phyloP scores from a whole-genome alignment of 2,329 filamentous ascomycete genomes.

The Fusarium tanahbumbuense region DNA sequence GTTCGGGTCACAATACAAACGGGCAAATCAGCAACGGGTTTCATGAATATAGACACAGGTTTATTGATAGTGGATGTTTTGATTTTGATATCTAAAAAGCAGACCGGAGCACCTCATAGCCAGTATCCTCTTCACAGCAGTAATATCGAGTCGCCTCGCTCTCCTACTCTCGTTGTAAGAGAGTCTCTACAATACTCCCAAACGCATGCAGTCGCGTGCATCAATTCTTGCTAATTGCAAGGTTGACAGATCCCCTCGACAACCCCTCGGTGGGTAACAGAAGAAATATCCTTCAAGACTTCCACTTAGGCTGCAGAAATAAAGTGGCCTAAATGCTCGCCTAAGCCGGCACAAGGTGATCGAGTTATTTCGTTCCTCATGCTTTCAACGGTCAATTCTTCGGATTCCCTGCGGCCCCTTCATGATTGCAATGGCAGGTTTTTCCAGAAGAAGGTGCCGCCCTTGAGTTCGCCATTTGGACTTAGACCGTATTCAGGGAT shows the following conservation, averaged over 20 bases:
- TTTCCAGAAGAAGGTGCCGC: constrained; percentile 70
- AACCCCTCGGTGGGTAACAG: no score
- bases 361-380: no score
- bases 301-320: no score
- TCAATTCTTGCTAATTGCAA: background rate
- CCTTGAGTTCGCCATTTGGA: constrained; percentile 61
- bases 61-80: background rate
- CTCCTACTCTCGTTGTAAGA: constrained; percentile 21
- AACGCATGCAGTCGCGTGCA: background rate
- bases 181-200: constrained; percentile 33
- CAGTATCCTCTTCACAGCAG: constrained; percentile 31
- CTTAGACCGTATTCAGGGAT: constrained; percentile 66
- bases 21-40: constrained; percentile 8
- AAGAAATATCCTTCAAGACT: no score
- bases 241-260: background rate
- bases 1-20: constrained; percentile 31
- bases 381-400: no score
- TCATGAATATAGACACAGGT: background rate
- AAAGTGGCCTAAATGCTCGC: no score
- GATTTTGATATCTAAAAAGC: constrained; percentile 36
- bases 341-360: no score
- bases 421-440: constrained; percentile 53
- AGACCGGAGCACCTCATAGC: constrained; percentile 36
- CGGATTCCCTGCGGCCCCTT: background rate
- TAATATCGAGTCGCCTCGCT: constrained; percentile 46